These are phyloP conservation scores for Aspergillus pseudoviridinutans DNA, from an alignment of 2,329 filamentous ascomycete genomes.

Conservation along the genomic window DNA sequence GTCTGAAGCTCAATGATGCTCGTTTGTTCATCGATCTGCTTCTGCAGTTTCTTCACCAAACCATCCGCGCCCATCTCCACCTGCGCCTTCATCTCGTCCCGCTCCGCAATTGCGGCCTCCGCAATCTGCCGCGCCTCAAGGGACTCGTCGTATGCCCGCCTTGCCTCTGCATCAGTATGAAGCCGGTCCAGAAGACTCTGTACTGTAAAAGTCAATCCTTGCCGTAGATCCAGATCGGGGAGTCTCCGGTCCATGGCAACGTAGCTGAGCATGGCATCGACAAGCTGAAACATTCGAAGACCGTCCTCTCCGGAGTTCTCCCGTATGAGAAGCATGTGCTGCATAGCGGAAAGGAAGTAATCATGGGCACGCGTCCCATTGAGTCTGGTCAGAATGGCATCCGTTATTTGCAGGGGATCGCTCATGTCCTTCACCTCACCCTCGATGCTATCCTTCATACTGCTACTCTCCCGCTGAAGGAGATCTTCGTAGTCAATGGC, in stretches of 20 bases:
- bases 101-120: slow-evolving; percentile 91
- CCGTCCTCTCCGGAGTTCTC: slow-evolving; percentile 91
- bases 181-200: slow-evolving; percentile 92
- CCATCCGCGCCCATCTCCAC: slow-evolving; percentile 91
- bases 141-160: slow-evolving; percentile 87
- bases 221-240: slow-evolving; percentile 96
- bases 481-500: slow-evolving; percentile 98
- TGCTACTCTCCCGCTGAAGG: slow-evolving; percentile 84
- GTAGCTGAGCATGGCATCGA: slow-evolving; percentile 98
- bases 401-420: slow-evolving; percentile 88
- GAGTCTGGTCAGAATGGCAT: slow-evolving; percentile 84
- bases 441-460: slow-evolving; percentile 82
- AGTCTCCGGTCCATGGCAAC: slow-evolving; percentile 95
- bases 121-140: slow-evolving; percentile 87
- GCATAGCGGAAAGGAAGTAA: slow-evolving; percentile 92
- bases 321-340: slow-evolving; percentile 88
- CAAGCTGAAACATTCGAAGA: slow-evolving; percentile 91
- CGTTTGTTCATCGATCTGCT: slow-evolving; percentile 87
- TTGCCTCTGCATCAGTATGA: slow-evolving; percentile 91
- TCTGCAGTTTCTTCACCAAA: slow-evolving; percentile 85
- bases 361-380: slow-evolving; percentile 82
- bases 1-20: slow-evolving; percentile 85
- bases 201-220: slow-evolving; percentile 95
- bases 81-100: slow-evolving; percentile 87
- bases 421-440: slow-evolving; percentile 86